Conservation (phyloP, 805 yeast genomes). For the Starmerella bombicola region DNA sequence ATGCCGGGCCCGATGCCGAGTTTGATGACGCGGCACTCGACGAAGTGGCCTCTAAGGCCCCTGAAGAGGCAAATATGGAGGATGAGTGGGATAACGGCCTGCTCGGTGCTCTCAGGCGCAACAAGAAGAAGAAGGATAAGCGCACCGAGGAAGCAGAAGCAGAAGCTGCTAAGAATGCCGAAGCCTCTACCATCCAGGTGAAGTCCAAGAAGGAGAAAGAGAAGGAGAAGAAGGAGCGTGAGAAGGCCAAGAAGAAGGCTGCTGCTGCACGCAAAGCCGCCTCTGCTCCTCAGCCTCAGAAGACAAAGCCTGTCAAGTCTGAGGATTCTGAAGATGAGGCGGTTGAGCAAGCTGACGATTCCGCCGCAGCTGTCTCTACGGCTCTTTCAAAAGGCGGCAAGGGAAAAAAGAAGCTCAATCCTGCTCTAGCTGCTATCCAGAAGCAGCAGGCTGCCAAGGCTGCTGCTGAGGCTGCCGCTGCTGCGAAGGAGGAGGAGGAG, state of each 20-base stretch:
- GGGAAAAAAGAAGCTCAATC: slow-evolving; percentile 64
- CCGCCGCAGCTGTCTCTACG: slow-evolving; percentile 30
- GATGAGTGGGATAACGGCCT: slow-evolving; percentile 46
- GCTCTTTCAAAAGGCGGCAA: slow-evolving; percentile 34
- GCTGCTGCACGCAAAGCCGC: slow-evolving; percentile 76
- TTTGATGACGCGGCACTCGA: slow-evolving; percentile 22
- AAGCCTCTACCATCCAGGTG: slow-evolving; percentile 55
- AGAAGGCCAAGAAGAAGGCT: slow-evolving; percentile 61
- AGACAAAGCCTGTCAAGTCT: slow-evolving; percentile 29
- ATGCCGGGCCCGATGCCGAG: slow-evolving; percentile 26
- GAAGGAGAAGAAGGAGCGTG: slow-evolving; percentile 55
- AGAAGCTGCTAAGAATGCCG: slow-evolving; percentile 31
- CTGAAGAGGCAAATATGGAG: slow-evolving; percentile 26
- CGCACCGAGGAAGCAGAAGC: slow-evolving; percentile 43
- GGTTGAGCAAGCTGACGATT: slow-evolving; percentile 21
- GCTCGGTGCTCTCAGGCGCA: slow-evolving; percentile 68
- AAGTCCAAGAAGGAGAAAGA: slow-evolving; percentile 95
- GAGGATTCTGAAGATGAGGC: slow-evolving; percentile 27
- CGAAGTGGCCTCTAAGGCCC: slow-evolving; percentile 24
- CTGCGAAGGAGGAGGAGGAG: slow-evolving; percentile 56
- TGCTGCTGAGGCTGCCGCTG: slow-evolving; percentile 80
- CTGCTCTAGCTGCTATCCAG: slow-evolving; percentile 69
- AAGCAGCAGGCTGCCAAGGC: slow-evolving; percentile 70
- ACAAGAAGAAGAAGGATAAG: slow-evolving; percentile 64
- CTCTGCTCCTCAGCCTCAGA: slow-evolving; percentile 46